These are phyloP conservation scores for Elongisporangium anandrum DNA, from an alignment of 352 stramenopile species.

Conservation along the genomic window DNA sequence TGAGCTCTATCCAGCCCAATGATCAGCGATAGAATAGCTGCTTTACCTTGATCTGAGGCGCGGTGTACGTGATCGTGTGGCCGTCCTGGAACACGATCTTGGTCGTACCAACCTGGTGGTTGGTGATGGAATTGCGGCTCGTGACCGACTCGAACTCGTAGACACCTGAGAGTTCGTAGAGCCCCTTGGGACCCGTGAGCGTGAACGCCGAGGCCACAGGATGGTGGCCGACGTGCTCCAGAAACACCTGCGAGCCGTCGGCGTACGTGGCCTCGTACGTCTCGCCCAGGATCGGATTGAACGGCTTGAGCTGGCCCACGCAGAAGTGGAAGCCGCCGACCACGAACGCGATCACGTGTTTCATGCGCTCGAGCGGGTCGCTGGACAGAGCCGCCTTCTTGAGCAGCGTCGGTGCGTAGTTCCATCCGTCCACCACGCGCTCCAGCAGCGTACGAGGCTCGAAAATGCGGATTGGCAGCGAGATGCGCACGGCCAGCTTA, in stretches of 20 bases:
- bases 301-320: slow-evolving; percentile 68
- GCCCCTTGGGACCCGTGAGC: slow-evolving; percentile 32
- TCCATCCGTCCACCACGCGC: slow-evolving; percentile 68
- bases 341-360: slow-evolving; percentile 68
- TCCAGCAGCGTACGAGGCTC: slow-evolving; percentile 68
- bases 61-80: slow-evolving; percentile 50
- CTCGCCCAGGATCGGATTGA: slow-evolving; percentile 79
- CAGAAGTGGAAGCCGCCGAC: slow-evolving; percentile 69
- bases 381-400: slow-evolving; percentile 53
- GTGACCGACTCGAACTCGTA: slow-evolving; percentile 76
- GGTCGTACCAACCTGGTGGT: slow-evolving; percentile 45
- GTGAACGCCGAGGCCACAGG: slow-evolving; percentile 62
- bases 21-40: background rate
- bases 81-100: slow-evolving; percentile 51
- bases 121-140: slow-evolving; percentile 62
- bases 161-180: slow-evolving; percentile 48
- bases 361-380: slow-evolving; percentile 64
- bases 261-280: slow-evolving; percentile 71
- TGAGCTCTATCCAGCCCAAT: background rate
- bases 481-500: slow-evolving; percentile 68
- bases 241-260: slow-evolving; percentile 61
- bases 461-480: slow-evolving; percentile 73
- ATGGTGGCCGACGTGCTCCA: slow-evolving; percentile 75
- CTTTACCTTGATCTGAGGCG: slow-evolving; percentile 67
- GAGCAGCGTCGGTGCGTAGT: slow-evolving; percentile 71